Evolutionary conservation across 2,329 filamentous ascomycete genomes (phyloP), one percentile per base, ranked within the genome.

Genomic region (Leptoxyphium fumago): DNA sequence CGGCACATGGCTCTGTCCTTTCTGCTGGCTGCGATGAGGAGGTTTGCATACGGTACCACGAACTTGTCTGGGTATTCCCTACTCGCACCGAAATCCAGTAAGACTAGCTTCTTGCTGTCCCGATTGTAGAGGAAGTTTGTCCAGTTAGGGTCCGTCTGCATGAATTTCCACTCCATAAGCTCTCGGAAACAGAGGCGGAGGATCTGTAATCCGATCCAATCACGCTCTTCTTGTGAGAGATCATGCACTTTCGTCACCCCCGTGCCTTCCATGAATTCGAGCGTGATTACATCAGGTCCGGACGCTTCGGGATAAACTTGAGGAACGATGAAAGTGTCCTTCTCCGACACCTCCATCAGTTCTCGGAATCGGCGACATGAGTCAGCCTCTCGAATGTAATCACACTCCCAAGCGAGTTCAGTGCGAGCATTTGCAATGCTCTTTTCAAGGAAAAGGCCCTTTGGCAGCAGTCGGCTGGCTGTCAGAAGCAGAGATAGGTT

Each of bases 141-240:
- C 91, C 91, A 98, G 70, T 98, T 98, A 36, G 91, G 91, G 60
- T 98, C 91, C 5, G 91, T 98, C 67, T 98, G 91, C 91, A 98
- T 98, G 68, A 94, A 96, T 48, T 74, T 80, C 75, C 95, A 96
- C 64, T 94, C 86, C 50, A 81, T 81, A 54, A 96, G 89, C 66
- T 96, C 91, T 46, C 88, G 81, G 34, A 96, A 74, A 60, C 87
- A 96, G 10, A 98, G 78, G 3, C 87, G 83, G 43, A 96, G 74
- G 51, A 96, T 84, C 56, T 96, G 84, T 0, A 86, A 91, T 43
- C 91, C 91, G 56, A 98, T 94, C 85, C 88, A 95, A 67, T 98
- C 87, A 47, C 82, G 79, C 62, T 96, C 86, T 42, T 77, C 71
- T 60, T 96, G 89, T 0, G 75, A 80, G 46, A 96, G 80, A 39